Percentiles rank a stretch among this genome's conserved stretches.
phyloP scores from a whole-genome alignment of 139 green algal species.

The Auxenochlorella pyrenoidosa region DNA sequence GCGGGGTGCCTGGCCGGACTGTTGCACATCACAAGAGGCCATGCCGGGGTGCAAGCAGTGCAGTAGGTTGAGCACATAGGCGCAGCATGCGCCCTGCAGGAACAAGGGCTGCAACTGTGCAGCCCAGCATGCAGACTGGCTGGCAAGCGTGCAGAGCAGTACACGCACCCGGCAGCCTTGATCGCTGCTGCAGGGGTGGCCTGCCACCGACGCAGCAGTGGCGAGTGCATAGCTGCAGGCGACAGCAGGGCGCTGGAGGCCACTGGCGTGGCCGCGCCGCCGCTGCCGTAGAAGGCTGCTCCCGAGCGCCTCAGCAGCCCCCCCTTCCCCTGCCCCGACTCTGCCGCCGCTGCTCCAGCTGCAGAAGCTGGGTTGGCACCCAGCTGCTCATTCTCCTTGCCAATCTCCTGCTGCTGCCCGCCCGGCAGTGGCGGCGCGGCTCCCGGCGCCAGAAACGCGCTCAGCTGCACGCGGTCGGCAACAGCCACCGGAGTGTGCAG shows the following conservation, averaged over 20 bases:
- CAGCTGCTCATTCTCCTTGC: constrained; percentile 40
- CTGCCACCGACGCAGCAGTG: background rate
- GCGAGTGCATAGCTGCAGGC: background rate
- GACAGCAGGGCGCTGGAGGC: background rate
- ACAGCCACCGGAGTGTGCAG: constrained; percentile 39
- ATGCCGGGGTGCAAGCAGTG: no score
- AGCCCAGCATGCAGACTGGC: no score
- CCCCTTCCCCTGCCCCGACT: background rate
- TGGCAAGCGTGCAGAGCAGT: no score
- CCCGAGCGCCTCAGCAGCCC: background rate
- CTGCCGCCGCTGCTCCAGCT: background rate
- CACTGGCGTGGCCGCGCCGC: background rate
- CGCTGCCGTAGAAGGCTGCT: background rate
- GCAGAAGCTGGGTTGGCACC: background rate
- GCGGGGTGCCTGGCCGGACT: background rate
- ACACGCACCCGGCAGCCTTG: background rate
- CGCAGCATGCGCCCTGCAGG: no score
- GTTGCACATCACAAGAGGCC: no score
- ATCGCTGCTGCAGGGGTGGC: background rate
- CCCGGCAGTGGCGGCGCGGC: constrained; percentile 36
- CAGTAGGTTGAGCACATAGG: no score
- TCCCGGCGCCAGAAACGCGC: background rate
- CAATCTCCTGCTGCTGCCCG: background rate
- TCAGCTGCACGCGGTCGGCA: constrained; percentile 32
- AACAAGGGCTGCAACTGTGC: no score